phyloP scores from a whole-genome alignment of 139 green algal genomes.

The Ettlia oleoabundans region DNA sequence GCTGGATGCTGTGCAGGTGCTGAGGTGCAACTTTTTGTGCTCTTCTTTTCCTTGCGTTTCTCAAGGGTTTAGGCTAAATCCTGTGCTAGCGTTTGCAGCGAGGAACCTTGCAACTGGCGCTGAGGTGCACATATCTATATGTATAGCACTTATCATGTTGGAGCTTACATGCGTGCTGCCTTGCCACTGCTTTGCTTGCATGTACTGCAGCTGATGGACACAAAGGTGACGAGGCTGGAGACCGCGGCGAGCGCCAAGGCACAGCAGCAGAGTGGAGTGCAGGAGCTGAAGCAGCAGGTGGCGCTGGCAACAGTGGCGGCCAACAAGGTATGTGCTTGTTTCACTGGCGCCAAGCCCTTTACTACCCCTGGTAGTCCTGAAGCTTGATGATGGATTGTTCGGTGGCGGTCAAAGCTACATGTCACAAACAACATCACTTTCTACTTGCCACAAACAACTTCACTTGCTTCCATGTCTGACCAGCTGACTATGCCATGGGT shows the following conservation, averaged over 20 bases:
- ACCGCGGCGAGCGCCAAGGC: neutral
- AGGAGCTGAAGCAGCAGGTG: neutral
- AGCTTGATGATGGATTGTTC: too few species aligned
- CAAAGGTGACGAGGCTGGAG: slow-evolving; percentile 9
- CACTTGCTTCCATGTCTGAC: neutral
- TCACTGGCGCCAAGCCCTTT: too few species aligned
- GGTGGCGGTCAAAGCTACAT: too few species aligned
- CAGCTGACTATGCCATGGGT: neutral
- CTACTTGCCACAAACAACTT: neutral
- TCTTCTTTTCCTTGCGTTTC: too few species aligned
- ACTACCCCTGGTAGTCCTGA: too few species aligned
- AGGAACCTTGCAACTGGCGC: too few species aligned
- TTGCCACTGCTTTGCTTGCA: slow-evolving; percentile 11
- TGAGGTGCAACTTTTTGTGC: too few species aligned
- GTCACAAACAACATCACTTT: neutral
- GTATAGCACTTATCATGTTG: too few species aligned
- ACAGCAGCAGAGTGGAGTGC: neutral
- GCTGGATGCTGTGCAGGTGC: too few species aligned
- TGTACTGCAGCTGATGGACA: slow-evolving; percentile 14
- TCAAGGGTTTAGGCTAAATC: too few species aligned
- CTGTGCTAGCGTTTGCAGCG: neutral
- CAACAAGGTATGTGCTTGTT: slow-evolving; percentile 3
- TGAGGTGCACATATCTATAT: too few species aligned
- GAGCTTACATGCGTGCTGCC: too few species aligned
- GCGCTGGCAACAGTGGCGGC: neutral